Evolutionary conservation across 257 asterid genomes (phyloP), one percentile per base, ranked within the genome.

Genomic region (Thymus quinquecostatus): DNA sequence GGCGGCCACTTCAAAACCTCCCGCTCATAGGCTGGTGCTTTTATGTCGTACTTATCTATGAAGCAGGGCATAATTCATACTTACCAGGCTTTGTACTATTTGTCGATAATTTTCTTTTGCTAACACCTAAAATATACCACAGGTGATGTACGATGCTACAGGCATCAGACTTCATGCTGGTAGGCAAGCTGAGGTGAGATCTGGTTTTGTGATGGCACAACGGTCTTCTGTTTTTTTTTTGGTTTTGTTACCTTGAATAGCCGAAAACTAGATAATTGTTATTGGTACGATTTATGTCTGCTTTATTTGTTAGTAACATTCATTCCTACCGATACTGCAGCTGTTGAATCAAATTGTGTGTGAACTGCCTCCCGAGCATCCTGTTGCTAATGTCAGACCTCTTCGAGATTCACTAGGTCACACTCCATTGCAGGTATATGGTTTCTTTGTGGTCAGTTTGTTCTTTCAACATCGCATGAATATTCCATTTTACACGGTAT

Each of bases 341-440:
- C 82, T 94, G 72, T 74, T 94, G 82, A 94, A 91, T 80, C 99
- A 88, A 81, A 89, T 94, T 73, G 99, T 94, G 4, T 91, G 98
- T 69, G 99, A 91, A 82, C 83, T 94, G 83, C 99, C 99, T 71
- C 99, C 97, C n/a, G 99, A 92, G 81, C 99, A 95, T 80, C 99
- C 98, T 53, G 98, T 92, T 43, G 95, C 99, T 51, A 89, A 86
- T 81, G 88, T 88, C 56, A 85, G 96, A 81, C 99, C 99, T 73
- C 86, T 95, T 71, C 83, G 98, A 77, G 97, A 92, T 83, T 92
- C 96, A 45, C 93, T 92, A 33, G 98, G 99, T 54, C 99, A 95
- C 79, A 95, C 99, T 71, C 98, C 98, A 50, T 80, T 95, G 70
- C 99, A 92, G 99, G 99, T 94, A 74, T 51, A 29, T n/a, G 48